A percentile compares a stretch with the other conserved stretches of the same genome.
These are phyloP conservation scores for Cordyceps fumosorosea DNA, from an alignment of 2,329 filamentous ascomycete species.

Conservation along the genomic window DNA sequence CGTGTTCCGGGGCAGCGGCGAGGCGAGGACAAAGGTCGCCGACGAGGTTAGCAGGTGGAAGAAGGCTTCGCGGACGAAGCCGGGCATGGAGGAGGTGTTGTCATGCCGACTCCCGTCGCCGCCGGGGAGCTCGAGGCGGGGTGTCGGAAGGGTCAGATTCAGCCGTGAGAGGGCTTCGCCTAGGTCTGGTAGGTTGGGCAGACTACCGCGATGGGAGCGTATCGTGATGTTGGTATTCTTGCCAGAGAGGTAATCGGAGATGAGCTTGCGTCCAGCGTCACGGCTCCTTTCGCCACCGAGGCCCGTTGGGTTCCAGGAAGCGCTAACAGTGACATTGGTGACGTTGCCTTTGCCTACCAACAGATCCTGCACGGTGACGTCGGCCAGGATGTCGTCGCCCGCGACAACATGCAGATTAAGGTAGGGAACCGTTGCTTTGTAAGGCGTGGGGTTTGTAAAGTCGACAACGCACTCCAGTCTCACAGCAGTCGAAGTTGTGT, in stretches of 20 bases:
- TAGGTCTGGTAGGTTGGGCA: slow-evolving; percentile 67
- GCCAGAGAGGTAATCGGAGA: slow-evolving; percentile 84
- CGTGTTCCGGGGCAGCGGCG: slow-evolving; percentile 66
- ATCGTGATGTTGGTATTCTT: slow-evolving; percentile 76
- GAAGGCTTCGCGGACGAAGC: slow-evolving; percentile 79
- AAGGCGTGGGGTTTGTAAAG: slow-evolving; percentile 84
- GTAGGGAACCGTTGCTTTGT: slow-evolving; percentile 76
- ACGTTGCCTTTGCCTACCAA: slow-evolving; percentile 65
- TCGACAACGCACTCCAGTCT: slow-evolving; percentile 67
- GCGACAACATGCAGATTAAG: slow-evolving; percentile 68
- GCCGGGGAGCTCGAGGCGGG: slow-evolving; percentile 53
- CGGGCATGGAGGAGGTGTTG: slow-evolving; percentile 34
- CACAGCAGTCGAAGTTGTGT: slow-evolving; percentile 66
- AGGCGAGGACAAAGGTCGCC: slow-evolving; percentile 75
- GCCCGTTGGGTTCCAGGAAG: slow-evolving; percentile 64
- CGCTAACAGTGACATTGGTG: slow-evolving; percentile 58
- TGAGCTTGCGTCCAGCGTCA: slow-evolving; percentile 59
- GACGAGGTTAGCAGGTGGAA: slow-evolving; percentile 84
- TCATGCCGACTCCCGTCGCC: slow-evolving; percentile 26
- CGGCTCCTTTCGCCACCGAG: slow-evolving; percentile 57
- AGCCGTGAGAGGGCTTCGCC: slow-evolving; percentile 68
- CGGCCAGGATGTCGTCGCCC: slow-evolving; percentile 68
- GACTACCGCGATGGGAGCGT: slow-evolving; percentile 61
- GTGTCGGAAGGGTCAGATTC: slow-evolving; percentile 64
- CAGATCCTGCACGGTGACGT: slow-evolving; percentile 61